Evolutionary conservation across 1,284 basidiomycete genomes (phyloP), one percentile per base, ranked within the genome.

Genomic region (Sporisorium graminicola): DNA sequence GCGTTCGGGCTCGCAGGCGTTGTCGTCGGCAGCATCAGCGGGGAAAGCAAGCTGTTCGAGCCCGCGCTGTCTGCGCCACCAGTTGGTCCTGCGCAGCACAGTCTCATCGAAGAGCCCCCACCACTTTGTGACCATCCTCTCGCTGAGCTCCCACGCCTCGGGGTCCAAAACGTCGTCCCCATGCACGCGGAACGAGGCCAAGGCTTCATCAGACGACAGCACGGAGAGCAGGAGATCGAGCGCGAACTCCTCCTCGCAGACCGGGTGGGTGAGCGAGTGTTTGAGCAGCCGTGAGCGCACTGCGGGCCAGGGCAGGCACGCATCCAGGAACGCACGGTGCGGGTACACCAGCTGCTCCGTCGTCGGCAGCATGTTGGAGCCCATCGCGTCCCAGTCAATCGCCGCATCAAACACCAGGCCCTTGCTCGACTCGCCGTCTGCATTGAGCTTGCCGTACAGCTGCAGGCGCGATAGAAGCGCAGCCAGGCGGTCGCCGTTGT

Each of bases 61-160:
- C 2, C 74, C 74, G 22, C 77, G 67, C 58, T 72, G 77, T 29
- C 67, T 58, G 37, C 78, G 53, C 78, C 78, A 80, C 70, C 73
- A 80, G 24, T 75, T 78, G 31, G 77, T 70, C 20, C 77, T 58
- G 22, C 59, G 56, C 14, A 80, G 8, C 20, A 65, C 55, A 3
- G 68, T 59, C 5, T 69, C 62, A 47, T 80, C 78, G n/a, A 79
- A 68, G 14, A 80, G 58, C 3, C 72, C 69, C 59, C 60, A 72
- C 78, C 78, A 80, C 57, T 79, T 79, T 5, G 27, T 44, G 7
- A 62, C 35, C 56, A 77, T 71, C 1, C 53, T 46, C 35, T 77
- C 53, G 63, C 62, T 55, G 9, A 80, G 26, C 49, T 80, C 77
- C 77, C 77, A 80, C 6, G 74, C 73, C 27, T 74, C 65, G 8